Percentiles rank a stretch among this genome's conserved stretches.
Conservation (phyloP, 129 eudicot genomes). For the Cynara cardunculus region DNA sequence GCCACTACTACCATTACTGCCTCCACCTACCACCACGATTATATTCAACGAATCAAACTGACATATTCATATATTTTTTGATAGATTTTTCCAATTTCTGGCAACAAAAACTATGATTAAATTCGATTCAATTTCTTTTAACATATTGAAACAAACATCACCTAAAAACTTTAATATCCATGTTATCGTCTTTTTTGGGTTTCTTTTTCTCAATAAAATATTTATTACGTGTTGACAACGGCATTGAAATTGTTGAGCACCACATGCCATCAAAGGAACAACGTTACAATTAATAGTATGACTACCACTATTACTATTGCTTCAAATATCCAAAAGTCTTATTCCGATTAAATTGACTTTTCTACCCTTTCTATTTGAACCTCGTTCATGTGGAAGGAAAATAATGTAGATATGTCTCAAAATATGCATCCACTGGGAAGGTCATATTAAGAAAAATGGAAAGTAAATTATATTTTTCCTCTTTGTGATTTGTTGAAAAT, state of each 20-base stretch:
- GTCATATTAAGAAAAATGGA: not conserved
- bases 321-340: not conserved
- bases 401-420: not conserved
- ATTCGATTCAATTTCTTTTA: not conserved
- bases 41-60: no score
- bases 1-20: not conserved
- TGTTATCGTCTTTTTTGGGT: not conserved
- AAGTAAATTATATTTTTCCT: no score
- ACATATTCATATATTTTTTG: no score
- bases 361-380: not conserved
- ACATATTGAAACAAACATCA: not conserved
- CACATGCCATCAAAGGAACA: not conserved
- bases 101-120: not conserved
- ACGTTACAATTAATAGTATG: not conserved
- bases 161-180: not conserved
- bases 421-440: not conserved
- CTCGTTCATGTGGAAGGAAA: not conserved
- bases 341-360: not conserved
- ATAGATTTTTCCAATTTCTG: not conserved
- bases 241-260: not conserved
- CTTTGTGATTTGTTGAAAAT: no score
- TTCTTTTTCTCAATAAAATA: not conserved
- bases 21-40: not conserved
- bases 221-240: not conserved
- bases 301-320: not conserved